Percentiles rank a stretch among this genome's conserved stretches.
These are phyloP conservation scores for Dentipellis fragilis DNA, from an alignment of 768 basidiomycete genomes.

Conservation along the genomic window DNA sequence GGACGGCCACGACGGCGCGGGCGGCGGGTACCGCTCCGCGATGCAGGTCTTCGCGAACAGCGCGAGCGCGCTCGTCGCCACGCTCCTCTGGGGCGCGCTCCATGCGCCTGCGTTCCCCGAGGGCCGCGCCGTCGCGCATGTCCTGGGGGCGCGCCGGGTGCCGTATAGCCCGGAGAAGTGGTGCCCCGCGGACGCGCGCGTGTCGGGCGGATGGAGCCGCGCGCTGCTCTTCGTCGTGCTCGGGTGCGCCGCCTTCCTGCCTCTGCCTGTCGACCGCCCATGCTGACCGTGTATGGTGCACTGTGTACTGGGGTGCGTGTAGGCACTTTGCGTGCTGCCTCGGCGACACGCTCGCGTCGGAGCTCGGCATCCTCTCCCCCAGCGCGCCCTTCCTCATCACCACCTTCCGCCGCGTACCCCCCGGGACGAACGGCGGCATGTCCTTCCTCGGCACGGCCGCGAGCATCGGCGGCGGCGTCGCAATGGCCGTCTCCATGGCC, in stretches of 20 bases:
- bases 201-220: slow-evolving; percentile 46
- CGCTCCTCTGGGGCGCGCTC: slow-evolving; percentile 51
- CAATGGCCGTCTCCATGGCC: slow-evolving; percentile 60
- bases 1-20: slow-evolving; percentile 62
- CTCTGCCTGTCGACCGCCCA: not conserved
- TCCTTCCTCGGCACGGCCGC: slow-evolving; percentile 66
- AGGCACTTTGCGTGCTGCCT: slow-evolving; percentile 86
- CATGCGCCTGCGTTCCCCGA: slow-evolving; percentile 36
- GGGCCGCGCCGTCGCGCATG: slow-evolving; percentile 9
- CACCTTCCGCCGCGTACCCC: slow-evolving; percentile 63
- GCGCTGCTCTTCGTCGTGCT: slow-evolving; percentile 52
- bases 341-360: slow-evolving; percentile 89
- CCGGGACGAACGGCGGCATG: slow-evolving; percentile 87
- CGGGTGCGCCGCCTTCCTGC: slow-evolving; percentile 36
- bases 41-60: slow-evolving; percentile 84
- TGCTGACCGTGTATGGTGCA: not conserved
- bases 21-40: slow-evolving; percentile 54
- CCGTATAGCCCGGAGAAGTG: slow-evolving; percentile 35
- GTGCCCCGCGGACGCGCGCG: slow-evolving; percentile 48
- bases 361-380: slow-evolving; percentile 78
- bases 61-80: slow-evolving; percentile 48
- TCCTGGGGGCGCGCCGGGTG: slow-evolving; percentile 10
- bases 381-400: slow-evolving; percentile 69
- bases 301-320: not conserved
- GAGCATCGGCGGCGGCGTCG: slow-evolving; percentile 60